Evolutionary conservation across 1,139 yeast species (phyloP), one percentile per base, ranked within the genome.

Genomic region (Candida mesenterica): DNA sequence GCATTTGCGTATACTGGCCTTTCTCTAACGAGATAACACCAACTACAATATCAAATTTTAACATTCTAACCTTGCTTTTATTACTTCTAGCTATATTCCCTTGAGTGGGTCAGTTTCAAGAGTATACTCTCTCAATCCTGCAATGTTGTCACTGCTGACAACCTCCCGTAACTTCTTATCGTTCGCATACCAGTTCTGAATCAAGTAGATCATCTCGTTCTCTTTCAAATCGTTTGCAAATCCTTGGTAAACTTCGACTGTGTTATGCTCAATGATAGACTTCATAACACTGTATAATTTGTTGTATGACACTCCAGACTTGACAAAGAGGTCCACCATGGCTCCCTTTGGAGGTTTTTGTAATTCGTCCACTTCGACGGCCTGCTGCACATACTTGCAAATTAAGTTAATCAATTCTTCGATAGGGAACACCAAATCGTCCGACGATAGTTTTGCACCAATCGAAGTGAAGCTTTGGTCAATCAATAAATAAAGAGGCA

Each of bases 361-460:
- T 5, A 50, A 42, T 3, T 45, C 48, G 68, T 41, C 57, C 59
- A 51, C 56, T 28, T 62, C 67, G 4, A 54, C 47, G 2, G 69
- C 64, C 31, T 63, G 65, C 38, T 66, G 65, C 22, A 73, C 50
- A 47, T 68, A 66, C 41, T 50, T 71, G 53, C 47, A 68, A 57
- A 48, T 72, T 61, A 83, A 66, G 39, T 86, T 83, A 44, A 87
- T 68, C 39, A 89, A 65, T 43, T 79, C 82, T 43, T 79, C 80
- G 12, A 86, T 69, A 7, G 97, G 96, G 67, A 90, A 88, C 1
- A 89, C 87, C 52, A 79, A 72, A 49, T 89, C 96, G 33, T 68
- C 68, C 4, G 65, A 55, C 6, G 72, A 60, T 29, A 71, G 46
- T 41, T 57, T 63, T 70, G 75, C 38, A 53, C 80, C 80, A 36